Evolutionary conservation across 768 basidiomycete species (phyloP), one percentile per base, ranked within the genome.

Genomic region (Tylopilus vinaceipallidus): DNA sequence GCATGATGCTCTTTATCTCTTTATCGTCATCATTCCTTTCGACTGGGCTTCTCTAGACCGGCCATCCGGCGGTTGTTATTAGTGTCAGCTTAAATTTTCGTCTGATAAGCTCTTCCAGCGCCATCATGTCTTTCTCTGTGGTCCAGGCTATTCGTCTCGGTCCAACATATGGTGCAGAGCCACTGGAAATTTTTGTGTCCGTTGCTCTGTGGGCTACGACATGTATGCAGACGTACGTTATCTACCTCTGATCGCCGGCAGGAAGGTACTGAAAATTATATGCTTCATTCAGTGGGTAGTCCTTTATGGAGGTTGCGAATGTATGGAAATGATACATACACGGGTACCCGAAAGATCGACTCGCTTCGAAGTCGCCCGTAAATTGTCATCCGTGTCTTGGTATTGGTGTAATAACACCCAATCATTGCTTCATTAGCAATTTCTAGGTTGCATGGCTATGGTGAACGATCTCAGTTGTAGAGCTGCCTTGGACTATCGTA

Each of bases 151-250:
- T 52, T n/a, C 22, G 17, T 9, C 53, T 52, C 6, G 50, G 50
- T 14, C 34, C 50, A 20, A 46, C 30, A 2, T 42, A 54, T 37
- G 55, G 53, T 20, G n/a, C n/a, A n/a, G n/a, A n/a, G n/a, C n/a
- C n/a, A n/a, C n/a, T n/a, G n/a, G n/a, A n/a, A n/a, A n/a, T n/a
- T n/a, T n/a, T n/a, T n/a, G n/a, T n/a, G n/a, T n/a, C n/a, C n/a
- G n/a, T n/a, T n/a, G n/a, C n/a, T n/a, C n/a, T n/a, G n/a, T n/a
- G n/a, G n/a, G n/a, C n/a, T n/a, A n/a, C n/a, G n/a, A n/a, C n/a
- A n/a, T 50, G 53, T 37, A 50, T 49, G 53, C 42, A 50, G 39
- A 55, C 55, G 47, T 55, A 26, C 17, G 47, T 22, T 11, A 35
- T 6, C 11, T 29, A 26, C 12, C 5, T 34, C 26, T 6, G 5